phyloP scores from a whole-genome alignment of 2,329 filamentous ascomycete genomes.

The Xylaria sp. region DNA sequence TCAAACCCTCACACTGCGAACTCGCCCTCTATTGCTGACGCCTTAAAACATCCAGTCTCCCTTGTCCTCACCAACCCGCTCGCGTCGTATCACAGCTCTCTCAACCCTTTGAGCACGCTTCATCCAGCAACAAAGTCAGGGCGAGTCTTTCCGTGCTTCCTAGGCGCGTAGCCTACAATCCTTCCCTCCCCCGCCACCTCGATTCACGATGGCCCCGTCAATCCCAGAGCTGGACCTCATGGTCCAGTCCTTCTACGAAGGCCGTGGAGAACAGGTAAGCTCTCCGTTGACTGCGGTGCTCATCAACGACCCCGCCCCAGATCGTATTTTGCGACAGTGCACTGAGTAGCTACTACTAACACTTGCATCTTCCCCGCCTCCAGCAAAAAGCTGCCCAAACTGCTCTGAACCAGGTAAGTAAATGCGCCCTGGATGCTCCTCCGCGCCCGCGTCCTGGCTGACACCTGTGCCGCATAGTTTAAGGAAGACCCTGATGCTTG shows the following conservation, averaged over 20 bases:
- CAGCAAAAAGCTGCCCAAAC: slow-evolving; percentile 97
- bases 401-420: slow-evolving; percentile 83
- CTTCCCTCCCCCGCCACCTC: slow-evolving; percentile 19
- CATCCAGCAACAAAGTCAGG: slow-evolving; percentile 16
- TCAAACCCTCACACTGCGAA: not conserved
- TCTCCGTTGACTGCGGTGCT: slow-evolving; percentile 22
- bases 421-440: slow-evolving; percentile 21
- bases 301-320: not conserved
- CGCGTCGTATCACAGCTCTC: slow-evolving; percentile 2
- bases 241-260: slow-evolving; percentile 96
- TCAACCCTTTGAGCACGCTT: slow-evolving; percentile 5
- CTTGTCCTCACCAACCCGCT: not conserved
- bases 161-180: slow-evolving; percentile 35
- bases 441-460: slow-evolving; percentile 26
- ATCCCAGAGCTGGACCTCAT: slow-evolving; percentile 96
- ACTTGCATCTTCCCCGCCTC: slow-evolving; percentile 38
- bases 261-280: slow-evolving; percentile 86
- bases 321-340: not conserved
- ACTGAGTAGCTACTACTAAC: slow-evolving; percentile 20
- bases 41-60: not conserved
- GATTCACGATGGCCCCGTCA: slow-evolving; percentile 61
- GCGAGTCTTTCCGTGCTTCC: slow-evolving; percentile 27
- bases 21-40: not conserved
- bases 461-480: slow-evolving; percentile 63
- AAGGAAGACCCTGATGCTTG: slow-evolving; percentile 98